phyloP scores from a whole-genome alignment of 768 basidiomycete species.

The Podaxis pistillaris region DNA sequence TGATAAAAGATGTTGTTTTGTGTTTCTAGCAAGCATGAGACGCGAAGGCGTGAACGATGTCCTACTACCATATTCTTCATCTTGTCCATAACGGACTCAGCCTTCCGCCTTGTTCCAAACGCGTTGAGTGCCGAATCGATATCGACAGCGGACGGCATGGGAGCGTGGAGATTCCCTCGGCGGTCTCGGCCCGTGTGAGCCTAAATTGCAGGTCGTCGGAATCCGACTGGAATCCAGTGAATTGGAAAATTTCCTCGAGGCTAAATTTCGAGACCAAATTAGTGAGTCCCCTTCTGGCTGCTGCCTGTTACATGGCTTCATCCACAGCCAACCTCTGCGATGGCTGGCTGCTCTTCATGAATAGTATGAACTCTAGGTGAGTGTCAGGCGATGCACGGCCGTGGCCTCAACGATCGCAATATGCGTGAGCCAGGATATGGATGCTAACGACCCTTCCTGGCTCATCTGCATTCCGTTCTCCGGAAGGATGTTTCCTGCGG shows the following conservation, averaged over 20 bases:
- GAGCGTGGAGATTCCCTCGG: neutral
- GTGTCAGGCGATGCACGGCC: neutral
- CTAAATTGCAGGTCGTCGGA: too few relatives aligned
- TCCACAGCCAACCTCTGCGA: neutral
- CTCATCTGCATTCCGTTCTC: neutral
- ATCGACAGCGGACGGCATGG: neutral
- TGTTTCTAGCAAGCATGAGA: constrained; percentile 4
- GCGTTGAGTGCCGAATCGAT: neutral
- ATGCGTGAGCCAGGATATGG: neutral
- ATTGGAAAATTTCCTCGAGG: too few relatives aligned
- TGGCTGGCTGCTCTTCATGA: neutral
- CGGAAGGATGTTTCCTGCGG: neutral
- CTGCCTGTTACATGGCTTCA: neutral
- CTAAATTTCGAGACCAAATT: too few relatives aligned
- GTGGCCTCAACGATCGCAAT: neutral
- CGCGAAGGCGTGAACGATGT: neutral
- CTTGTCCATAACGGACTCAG: neutral
- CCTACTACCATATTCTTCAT: neutral
- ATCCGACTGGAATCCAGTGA: too few relatives aligned
- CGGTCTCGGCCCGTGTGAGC: neutral
- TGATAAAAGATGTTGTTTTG: neutral
- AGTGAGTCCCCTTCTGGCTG: too few relatives aligned
- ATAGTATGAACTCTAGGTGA: neutral
- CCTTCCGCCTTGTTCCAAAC: constrained; percentile 7
- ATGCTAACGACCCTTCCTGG: neutral